A percentile compares a stretch with the other conserved stretches of the same genome.
Conservation (phyloP, 164 flowering plant species). For the Nymphaea thermarum region DNA sequence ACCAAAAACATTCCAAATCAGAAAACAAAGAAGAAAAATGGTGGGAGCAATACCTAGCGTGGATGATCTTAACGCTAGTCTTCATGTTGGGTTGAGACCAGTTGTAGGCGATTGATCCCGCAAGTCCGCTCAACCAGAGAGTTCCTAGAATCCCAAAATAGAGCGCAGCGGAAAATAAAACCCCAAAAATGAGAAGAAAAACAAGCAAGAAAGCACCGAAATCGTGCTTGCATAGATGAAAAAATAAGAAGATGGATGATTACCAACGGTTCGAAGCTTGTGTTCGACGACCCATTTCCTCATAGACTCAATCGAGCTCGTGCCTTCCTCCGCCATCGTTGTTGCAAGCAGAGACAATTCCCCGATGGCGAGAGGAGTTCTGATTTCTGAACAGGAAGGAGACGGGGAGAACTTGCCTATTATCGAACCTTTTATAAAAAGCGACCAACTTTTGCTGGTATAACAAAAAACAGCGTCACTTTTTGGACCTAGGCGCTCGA, state of each 20-base stretch:
- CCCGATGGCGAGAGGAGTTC: no score
- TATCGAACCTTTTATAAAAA: no score
- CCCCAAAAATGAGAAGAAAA: neutral
- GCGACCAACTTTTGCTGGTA: no score
- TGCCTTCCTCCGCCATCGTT: no score
- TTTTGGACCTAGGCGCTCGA: no score
- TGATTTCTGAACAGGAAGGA: no score
- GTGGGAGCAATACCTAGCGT: conserved; percentile 47
- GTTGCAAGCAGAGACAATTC: no score
- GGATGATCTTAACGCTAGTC: conserved; percentile 82
- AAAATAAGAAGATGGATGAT: conserved; percentile 1
- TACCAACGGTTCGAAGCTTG: conserved; percentile 87
- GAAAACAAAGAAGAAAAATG: no score
- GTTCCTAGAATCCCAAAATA: conserved; percentile 22
- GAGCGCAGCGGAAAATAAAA: neutral
- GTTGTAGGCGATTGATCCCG: conserved; percentile 81
- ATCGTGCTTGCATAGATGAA: no score
- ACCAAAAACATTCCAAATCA: no score
- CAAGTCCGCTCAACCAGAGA: conserved; percentile 69
- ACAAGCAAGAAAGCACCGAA: neutral
- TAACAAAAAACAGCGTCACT: no score
- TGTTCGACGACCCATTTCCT: conserved; percentile 72
- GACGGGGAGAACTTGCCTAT: no score
- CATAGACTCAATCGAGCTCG: conserved; percentile 18
- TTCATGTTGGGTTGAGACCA: conserved; percentile 89